Evolutionary conservation across 768 basidiomycete species (phyloP), one percentile per base, ranked within the genome.

Genomic region (Coprinellus aureogranulatus): DNA sequence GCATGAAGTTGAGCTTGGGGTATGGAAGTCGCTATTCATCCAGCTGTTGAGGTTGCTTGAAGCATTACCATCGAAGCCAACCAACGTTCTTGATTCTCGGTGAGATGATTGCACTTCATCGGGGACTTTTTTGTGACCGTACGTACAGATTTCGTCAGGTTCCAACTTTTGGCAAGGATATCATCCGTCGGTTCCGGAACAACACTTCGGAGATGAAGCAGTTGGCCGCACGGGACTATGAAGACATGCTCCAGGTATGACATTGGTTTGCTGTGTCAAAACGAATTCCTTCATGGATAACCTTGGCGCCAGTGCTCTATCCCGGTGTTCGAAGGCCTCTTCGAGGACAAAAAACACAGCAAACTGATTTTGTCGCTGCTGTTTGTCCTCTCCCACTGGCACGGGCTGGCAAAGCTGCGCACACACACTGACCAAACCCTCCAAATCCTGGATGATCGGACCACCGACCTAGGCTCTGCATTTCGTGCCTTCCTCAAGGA

Each of bases 1-100:
- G 40, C 75, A 77, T 56, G 75, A 77, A 52, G 60, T 75, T 49
- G 75, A 77, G 54, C 62, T 76, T 9, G 75, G 75, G 2, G 69
- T 71, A 1, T 75, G 72, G 73, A 77, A 74, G 54, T 55, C 64
- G 0, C n/a, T 73, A 3, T 72, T 41, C 30, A 53, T 42, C 18
- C 52, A 53, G 6, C 12, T 53, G 25, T 20, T 53, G 8, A 34
- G 52, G 22, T 20, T 53, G 6, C 23, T 53, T 6, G 37, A 53
- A 18, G 52, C 52, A 53, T 34, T 34, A 22, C 30, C 1, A 26
- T 8, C 39, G 9, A 18, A 25, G 39, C 10, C 52, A 4, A 27
- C 37, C 31, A 23, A 8, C 5, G 50, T 41, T 12, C 41, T 53
- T 4, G 52, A 53, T 31, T 14, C 23, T 25, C 16, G 52, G 52